phyloP scores from a whole-genome alignment of 2,329 filamentous ascomycete genomes.

The Penicillium verrucosum region DNA sequence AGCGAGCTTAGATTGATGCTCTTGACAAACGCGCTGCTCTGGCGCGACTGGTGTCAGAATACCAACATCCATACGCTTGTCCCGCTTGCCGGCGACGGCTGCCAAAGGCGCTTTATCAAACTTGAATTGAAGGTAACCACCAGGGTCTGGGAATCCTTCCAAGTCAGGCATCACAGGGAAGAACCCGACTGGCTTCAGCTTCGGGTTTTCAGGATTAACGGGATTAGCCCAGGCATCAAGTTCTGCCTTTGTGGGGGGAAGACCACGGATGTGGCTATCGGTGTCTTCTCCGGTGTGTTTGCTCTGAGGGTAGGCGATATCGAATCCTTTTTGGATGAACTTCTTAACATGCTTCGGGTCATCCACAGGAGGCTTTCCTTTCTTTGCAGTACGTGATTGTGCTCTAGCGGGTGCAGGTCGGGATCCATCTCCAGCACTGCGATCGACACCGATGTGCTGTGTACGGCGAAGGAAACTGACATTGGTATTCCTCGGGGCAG shows the following conservation, averaged over 20 bases:
- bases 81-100: conserved; percentile 48
- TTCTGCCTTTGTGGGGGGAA: conserved; percentile 54
- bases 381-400: conserved; percentile 29
- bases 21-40: conserved; percentile 47
- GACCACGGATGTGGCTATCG: conserved; percentile 51
- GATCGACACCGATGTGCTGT: conserved; percentile 70
- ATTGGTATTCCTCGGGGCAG: conserved; percentile 68
- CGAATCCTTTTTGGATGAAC: conserved; percentile 61
- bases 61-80: conserved; percentile 58
- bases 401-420: conserved; percentile 25
- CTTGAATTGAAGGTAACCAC: conserved; percentile 59
- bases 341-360: conserved; percentile 61
- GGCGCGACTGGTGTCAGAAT: conserved; percentile 53
- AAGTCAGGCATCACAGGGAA: conserved; percentile 62
- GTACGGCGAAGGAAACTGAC: conserved; percentile 94
- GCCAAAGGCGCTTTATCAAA: conserved; percentile 59
- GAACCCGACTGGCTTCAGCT: conserved; percentile 56
- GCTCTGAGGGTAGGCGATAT: conserved; percentile 61
- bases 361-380: conserved; percentile 45
- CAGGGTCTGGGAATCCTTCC: conserved; percentile 57
- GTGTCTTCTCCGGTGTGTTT: conserved; percentile 58
- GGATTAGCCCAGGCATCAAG: conserved; percentile 58
- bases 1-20: conserved; percentile 48
- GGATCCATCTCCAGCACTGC: conserved; percentile 34
- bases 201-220: conserved; percentile 57